Percentiles rank a stretch among this genome's conserved stretches.
phyloP scores from a whole-genome alignment of 768 basidiomycete genomes.

The Lentinus brumalis region DNA sequence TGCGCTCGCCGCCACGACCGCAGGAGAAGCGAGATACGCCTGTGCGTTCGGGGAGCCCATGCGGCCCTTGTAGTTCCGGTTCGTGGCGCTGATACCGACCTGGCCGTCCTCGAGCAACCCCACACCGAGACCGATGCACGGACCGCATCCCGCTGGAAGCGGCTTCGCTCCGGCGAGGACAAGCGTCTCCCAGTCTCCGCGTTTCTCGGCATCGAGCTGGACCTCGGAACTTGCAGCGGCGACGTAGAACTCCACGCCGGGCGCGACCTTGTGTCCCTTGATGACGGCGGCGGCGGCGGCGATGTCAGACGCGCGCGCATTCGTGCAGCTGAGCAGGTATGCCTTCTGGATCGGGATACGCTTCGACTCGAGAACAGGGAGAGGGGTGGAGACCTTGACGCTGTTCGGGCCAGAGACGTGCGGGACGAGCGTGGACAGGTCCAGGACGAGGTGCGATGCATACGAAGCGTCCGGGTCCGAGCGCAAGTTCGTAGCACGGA shows the following conservation, averaged over 20 bases:
- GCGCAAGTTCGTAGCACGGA: slow-evolving; percentile 52
- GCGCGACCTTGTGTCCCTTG: slow-evolving; percentile 75
- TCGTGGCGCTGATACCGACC: slow-evolving; percentile 96
- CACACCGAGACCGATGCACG: slow-evolving; percentile 94
- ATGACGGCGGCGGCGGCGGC: slow-evolving; percentile 91
- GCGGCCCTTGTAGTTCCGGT: slow-evolving; percentile 97
- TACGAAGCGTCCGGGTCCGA: slow-evolving; percentile 84
- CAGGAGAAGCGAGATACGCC: slow-evolving; percentile 95
- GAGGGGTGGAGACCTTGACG: slow-evolving; percentile 93
- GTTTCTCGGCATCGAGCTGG: slow-evolving; percentile 83
- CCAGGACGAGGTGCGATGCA: slow-evolving; percentile 84
- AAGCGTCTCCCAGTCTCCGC: slow-evolving; percentile 88
- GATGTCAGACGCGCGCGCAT: slow-evolving; percentile 94
- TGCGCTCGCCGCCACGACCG: slow-evolving; percentile 96
- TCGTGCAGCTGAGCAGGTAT: slow-evolving; percentile 97
- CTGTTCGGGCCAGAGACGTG: slow-evolving; percentile 98
- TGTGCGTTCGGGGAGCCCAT: slow-evolving; percentile 97
- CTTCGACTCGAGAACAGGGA: slow-evolving; percentile 75
- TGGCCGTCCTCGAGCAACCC: slow-evolving; percentile 94
- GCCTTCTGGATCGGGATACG: slow-evolving; percentile 92
- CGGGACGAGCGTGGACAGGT: slow-evolving; percentile 91
- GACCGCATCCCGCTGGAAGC: slow-evolving; percentile 94
- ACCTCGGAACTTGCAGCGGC: slow-evolving; percentile 93
- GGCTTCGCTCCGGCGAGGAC: slow-evolving; percentile 89
- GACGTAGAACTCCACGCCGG: slow-evolving; percentile 95